Evolutionary conservation across 2,329 filamentous ascomycete species (phyloP).

Genomic region (Colletotrichum sp.): DNA sequence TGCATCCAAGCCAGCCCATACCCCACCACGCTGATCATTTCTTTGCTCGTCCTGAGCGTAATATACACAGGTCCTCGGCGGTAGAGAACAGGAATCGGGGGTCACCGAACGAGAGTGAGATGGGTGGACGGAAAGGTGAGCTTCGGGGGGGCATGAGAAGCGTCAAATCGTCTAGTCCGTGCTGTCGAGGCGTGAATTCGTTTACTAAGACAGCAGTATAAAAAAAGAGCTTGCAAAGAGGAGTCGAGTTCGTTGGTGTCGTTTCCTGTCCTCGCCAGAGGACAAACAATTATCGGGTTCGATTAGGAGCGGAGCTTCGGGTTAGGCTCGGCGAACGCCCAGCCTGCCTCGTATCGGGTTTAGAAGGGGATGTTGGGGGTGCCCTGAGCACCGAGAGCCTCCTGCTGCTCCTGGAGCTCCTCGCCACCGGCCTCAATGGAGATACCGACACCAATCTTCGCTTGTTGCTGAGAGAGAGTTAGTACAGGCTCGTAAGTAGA

Average conservation of each 20-base stretch:
- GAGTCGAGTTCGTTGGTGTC: conserved; percentile 10
- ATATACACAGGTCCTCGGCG: conserved; percentile 19
- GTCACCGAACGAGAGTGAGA: conserved; percentile 10
- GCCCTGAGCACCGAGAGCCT: conserved; percentile 59
- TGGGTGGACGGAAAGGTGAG: background rate
- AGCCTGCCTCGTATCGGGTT: conserved; percentile 24
- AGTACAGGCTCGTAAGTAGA: conserved; percentile 23
- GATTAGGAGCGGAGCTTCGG: conserved; percentile 27
- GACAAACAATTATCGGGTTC: conserved; percentile 22
- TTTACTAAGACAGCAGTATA: conserved; percentile 23
- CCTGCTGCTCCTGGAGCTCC: conserved; percentile 86
- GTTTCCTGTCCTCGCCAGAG: conserved; percentile 13
- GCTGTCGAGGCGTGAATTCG: conserved; percentile 17
- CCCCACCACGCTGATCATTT: conserved; percentile 10
- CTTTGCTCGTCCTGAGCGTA: conserved; percentile 18
- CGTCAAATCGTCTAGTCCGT: background rate
- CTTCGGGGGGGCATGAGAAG: background rate
- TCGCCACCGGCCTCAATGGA: conserved; percentile 87
- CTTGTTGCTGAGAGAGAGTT: conserved; percentile 72
- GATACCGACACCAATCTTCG: conserved; percentile 93
- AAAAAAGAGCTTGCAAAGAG: conserved; percentile 16
- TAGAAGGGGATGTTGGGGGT: conserved; percentile 71
- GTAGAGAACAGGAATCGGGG: conserved; percentile 9
- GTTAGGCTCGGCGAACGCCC: background rate
- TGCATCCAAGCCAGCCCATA: conserved; percentile 16